phyloP scores from a whole-genome alignment of 31 red algal species.

The Pterothamnion heteromorphum region DNA sequence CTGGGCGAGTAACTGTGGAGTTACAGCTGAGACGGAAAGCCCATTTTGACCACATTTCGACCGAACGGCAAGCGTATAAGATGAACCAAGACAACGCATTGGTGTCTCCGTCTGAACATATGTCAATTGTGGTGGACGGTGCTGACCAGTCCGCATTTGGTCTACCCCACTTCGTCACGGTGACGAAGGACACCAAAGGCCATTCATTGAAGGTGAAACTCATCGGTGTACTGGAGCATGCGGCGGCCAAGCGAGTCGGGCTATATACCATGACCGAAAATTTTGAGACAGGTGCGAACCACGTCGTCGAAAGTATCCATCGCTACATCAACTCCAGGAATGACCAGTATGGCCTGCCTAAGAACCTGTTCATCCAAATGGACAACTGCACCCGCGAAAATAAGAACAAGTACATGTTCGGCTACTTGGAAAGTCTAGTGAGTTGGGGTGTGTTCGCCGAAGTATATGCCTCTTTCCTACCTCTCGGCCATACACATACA shows the following conservation, averaged over 20 bases:
- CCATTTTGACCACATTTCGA: neutral
- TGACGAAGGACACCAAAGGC: neutral
- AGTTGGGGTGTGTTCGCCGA: constrained; percentile 9
- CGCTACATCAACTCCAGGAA: neutral
- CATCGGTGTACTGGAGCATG: neutral
- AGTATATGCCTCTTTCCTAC: constrained; percentile 31
- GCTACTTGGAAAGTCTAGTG: neutral
- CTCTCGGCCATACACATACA: constrained; percentile 29
- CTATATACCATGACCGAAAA: neutral
- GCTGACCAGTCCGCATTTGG: too few relatives aligned
- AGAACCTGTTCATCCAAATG: neutral
- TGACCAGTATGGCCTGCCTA: neutral
- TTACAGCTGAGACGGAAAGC: neutral
- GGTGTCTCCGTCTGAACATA: neutral
- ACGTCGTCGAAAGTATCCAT: neutral
- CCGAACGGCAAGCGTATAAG: neutral
- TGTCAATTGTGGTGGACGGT: neutral
- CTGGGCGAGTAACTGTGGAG: neutral
- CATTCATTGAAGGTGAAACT: neutral
- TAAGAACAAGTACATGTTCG: neutral
- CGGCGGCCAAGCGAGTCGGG: neutral
- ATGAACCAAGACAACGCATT: neutral
- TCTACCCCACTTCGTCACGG: neutral
- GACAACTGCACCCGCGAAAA: constrained; percentile 40
- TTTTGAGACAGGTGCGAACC: too few relatives aligned